Percentiles rank a stretch among this genome's conserved stretches.
Evolutionary conservation across 768 basidiomycete species (phyloP).

Genomic region (Naganishia vaughanmartiniae): DNA sequence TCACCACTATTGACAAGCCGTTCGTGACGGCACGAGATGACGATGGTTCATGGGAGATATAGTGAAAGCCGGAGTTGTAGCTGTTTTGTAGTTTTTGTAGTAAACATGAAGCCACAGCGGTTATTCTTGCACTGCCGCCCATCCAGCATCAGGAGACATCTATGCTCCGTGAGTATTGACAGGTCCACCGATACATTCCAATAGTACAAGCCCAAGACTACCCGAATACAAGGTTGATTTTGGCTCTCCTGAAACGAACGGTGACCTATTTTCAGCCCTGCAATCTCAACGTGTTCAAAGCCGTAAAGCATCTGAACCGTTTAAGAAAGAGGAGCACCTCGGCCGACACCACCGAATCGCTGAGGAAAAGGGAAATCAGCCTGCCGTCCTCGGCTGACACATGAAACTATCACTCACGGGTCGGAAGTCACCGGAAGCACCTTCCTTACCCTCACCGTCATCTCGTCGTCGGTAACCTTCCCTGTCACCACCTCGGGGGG

Average conservation of each 20-base stretch:
- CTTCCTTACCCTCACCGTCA: slow-evolving; percentile 71
- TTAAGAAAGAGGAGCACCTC: slow-evolving; percentile 52
- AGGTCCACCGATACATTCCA: slow-evolving; percentile 10
- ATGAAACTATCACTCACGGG: slow-evolving; percentile 53
- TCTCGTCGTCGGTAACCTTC: slow-evolving; percentile 76
- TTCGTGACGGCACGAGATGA: slow-evolving; percentile 25
- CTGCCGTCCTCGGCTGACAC: background rate
- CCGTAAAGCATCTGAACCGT: slow-evolving; percentile 13
- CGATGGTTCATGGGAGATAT: slow-evolving; percentile 33
- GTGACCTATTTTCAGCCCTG: slow-evolving; percentile 18
- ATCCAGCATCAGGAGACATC: too few relatives aligned
- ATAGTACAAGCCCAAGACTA: slow-evolving; percentile 19
- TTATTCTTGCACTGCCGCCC: too few relatives aligned
- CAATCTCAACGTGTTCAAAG: slow-evolving; percentile 5
- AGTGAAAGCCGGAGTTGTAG: background rate
- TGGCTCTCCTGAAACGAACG: slow-evolving; percentile 1
- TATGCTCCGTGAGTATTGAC: background rate
- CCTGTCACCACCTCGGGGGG: slow-evolving; percentile 69
- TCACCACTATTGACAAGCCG: slow-evolving; percentile 29
- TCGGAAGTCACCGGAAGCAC: slow-evolving; percentile 82
- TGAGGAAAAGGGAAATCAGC: slow-evolving; percentile 21
- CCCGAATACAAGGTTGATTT: slow-evolving; percentile 7
- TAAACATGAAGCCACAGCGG: too few relatives aligned
- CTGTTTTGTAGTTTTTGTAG: too few relatives aligned
- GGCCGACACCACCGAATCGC: slow-evolving; percentile 52